Evolutionary conservation across 78 protist species (phyloP), one percentile per base, ranked within the genome.

Genomic region (Dictyostelium citrinum): DNA sequence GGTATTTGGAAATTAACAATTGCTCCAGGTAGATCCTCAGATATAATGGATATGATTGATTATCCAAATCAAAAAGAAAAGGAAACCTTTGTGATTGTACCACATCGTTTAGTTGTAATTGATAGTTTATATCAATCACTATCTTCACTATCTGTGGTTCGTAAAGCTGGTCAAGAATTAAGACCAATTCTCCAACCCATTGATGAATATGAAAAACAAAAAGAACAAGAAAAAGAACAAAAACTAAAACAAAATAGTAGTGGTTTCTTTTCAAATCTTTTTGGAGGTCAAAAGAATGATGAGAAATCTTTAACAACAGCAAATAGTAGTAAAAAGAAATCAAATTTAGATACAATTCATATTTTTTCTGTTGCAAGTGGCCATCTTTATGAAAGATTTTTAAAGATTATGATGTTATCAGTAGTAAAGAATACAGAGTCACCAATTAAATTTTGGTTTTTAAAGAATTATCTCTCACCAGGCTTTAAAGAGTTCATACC

Each of bases 341-440:
- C 17, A 33, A 68, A 22, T 46, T 8, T 74, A 3, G 97, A 98
- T 20, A 91, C 97, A 1, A 94, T 99, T 31, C 97, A 99, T 96
- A 76, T 99, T 20, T 99, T 99, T 96, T 95, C 98, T 1, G 83
- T 99, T 12, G 99, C 99, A 6, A 96, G 99, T 16, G 99, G 99
- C 1, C 99, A 98, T 67, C 95, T 98, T 46, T 99, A 99, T 91
- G 99, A 99, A 82, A 96, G 99, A 17, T 97, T 98, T 68, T 77
- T 98, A 61, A 68, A 90, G 82, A 98, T 99, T 91, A 98, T 99
- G 99, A 97, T 98, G 97, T 64, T 91, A 83, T 95, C 97, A 7
- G 99, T 98, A 51, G 51, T 95, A 83, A 72, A 82, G 33, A 20
- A 90, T 90, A 96, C 99, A 16, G 12, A 90, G 27, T n/a, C 22